Evolutionary conservation across 2,329 filamentous ascomycete genomes (phyloP).

Genomic region (Trichoderma cornu-damae): DNA sequence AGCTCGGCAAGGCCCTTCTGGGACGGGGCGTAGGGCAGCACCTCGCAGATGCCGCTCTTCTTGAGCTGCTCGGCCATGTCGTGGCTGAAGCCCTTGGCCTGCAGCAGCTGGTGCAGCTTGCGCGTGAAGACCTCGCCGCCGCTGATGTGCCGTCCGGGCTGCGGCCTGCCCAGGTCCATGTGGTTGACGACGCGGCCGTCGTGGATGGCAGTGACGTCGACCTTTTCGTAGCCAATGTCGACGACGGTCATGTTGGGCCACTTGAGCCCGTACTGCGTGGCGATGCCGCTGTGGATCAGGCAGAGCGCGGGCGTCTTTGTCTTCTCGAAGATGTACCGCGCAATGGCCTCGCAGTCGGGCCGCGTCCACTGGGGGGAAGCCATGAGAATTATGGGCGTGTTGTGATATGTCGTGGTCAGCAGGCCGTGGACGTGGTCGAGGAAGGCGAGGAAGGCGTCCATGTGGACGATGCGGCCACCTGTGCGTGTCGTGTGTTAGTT

Average conservation of each 20-base stretch:
- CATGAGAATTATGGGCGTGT: constrained; percentile 89
- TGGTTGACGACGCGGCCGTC: constrained; percentile 71
- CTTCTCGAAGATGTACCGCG: constrained; percentile 95
- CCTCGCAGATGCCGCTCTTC: constrained; percentile 61
- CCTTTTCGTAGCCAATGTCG: constrained; percentile 88
- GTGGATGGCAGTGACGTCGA: constrained; percentile 83
- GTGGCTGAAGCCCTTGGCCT: constrained; percentile 52
- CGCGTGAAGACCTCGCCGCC: constrained; percentile 86
- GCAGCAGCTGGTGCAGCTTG: constrained; percentile 62
- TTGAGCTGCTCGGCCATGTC: constrained; percentile 69
- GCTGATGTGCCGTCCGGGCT: constrained; percentile 47
- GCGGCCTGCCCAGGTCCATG: constrained; percentile 56
- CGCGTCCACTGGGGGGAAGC: constrained; percentile 86
- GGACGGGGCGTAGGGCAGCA: constrained; percentile 52
- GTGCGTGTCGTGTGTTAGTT: constrained; percentile 20
- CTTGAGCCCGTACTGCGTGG: constrained; percentile 77
- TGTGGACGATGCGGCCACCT: constrained; percentile 79
- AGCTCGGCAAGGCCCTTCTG: constrained; percentile 45
- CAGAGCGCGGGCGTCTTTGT: constrained; percentile 91
- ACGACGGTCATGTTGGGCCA: constrained; percentile 75
- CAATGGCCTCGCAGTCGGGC: constrained; percentile 78
- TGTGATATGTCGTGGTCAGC: constrained; percentile 88
- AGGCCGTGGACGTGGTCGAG: constrained; percentile 87
- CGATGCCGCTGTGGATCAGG: constrained; percentile 81
- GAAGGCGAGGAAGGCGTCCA: constrained; percentile 89